Base-by-base conservation (phyloP, 108 stramenopile genomes). In the Skeletonema potamos region DNA sequence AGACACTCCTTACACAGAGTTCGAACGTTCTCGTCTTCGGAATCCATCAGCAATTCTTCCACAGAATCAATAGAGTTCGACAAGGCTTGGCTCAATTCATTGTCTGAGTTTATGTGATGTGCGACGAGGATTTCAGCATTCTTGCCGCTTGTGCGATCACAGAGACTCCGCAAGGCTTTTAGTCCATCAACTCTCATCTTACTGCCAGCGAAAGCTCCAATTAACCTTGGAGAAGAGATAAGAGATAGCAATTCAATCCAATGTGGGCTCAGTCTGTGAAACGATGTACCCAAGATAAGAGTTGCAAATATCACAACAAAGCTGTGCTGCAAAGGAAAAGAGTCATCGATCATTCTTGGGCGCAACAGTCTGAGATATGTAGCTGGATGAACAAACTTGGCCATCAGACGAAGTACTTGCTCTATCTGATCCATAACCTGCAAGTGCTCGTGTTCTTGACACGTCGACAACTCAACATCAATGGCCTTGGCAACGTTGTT, bases 341-440 rank as follows among this genome's bases (percentile, higher is more conserved):
- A 54, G 36, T 79, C 78, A 3, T 68, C 67, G 3, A 63, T 56
- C 18, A 73, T 80, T 22, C 72, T 62, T 15, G 78, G 78, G 43
- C 26, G 32, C 30, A 80, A 5, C 29, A 80, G 15, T 5, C 67
- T 72, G 24, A 80, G 43, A 54, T 69, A 80, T 11, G 41, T 22
- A 51, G 22, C 48, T 51, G 72, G 72, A 59, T 80, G 72, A n/a
- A 80, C 56, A 56, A 68, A 80, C 58, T 80, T 80, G n/a, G 61
- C 72, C 68, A 73, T 58, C 44, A 80, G 66, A 27, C 60, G 33
- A 27, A 80, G 66, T 0, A 80, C 79, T 30, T 68, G 55, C 29
- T 54, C 34, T 3, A 79, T 72, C 34, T 39, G 66, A 17, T 73
- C 63, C 6, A 69, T 15, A 0, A 34, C 72, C 1, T 28, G 41